phyloP scores from a whole-genome alignment of 2,329 filamentous ascomycete species.

The Simplicillium aogashimaense region DNA sequence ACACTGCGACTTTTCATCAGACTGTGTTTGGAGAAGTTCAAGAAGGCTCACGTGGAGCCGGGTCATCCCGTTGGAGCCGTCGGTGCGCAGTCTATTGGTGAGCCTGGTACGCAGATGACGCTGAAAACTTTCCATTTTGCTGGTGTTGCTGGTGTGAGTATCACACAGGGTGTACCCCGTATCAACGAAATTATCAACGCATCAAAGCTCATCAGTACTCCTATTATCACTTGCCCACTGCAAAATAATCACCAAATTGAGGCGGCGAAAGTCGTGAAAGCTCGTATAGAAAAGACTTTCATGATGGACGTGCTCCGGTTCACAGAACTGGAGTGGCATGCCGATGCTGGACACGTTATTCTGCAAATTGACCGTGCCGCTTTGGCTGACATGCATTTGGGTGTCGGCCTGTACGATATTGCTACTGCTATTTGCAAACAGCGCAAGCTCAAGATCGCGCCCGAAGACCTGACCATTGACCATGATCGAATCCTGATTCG shows the following conservation, averaged over 20 bases:
- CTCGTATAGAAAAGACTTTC: slow-evolving; percentile 89
- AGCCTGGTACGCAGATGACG: slow-evolving; percentile 98
- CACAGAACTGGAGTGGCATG: slow-evolving; percentile 84
- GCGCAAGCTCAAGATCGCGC: slow-evolving; percentile 71
- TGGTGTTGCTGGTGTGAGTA: slow-evolving; percentile 98
- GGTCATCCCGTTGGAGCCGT: slow-evolving; percentile 94
- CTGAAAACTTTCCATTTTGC: slow-evolving; percentile 99
- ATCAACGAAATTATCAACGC: slow-evolving; percentile 99
- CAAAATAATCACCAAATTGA: slow-evolving; percentile 65
- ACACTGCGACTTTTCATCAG: slow-evolving; percentile 70
- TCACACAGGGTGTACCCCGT: slow-evolving; percentile 96
- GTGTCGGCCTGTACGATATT: slow-evolving; percentile 66
- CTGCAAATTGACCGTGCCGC: slow-evolving; percentile 74
- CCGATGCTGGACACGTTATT: slow-evolving; percentile 63
- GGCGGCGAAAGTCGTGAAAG: slow-evolving; percentile 85
- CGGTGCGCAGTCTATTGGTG: slow-evolving; percentile 94
- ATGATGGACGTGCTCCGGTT: slow-evolving; percentile 71
- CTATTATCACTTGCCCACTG: slow-evolving; percentile 81
- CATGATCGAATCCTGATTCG: slow-evolving; percentile 62
- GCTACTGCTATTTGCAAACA: slow-evolving; percentile 65
- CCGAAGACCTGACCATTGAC: slow-evolving; percentile 51
- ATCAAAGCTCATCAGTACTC: slow-evolving; percentile 85
- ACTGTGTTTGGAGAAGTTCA: slow-evolving; percentile 81
- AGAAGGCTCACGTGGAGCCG: slow-evolving; percentile 82
- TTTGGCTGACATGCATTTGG: slow-evolving; percentile 71